Evolutionary conservation across 805 yeast species (phyloP).

Genomic region (Zygoascus bituminiphila): DNA sequence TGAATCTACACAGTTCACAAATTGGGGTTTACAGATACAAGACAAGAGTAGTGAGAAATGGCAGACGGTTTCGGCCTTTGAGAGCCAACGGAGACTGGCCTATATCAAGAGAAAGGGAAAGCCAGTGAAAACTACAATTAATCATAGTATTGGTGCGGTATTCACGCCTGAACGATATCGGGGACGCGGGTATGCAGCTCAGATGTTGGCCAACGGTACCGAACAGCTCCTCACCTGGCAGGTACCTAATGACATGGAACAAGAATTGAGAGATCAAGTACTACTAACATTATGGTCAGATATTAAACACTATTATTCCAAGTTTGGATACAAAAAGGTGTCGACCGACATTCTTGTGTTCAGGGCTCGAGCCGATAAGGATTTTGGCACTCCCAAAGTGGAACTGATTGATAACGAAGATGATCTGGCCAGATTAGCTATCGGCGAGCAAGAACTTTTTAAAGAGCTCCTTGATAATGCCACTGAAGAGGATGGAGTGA

Average conservation of each 20-base stretch:
- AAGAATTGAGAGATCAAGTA: conserved; percentile 19
- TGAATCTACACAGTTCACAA: conserved; percentile 17
- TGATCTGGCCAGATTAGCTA: conserved; percentile 7
- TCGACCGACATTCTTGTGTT: conserved; percentile 11
- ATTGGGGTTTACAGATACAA: conserved; percentile 23
- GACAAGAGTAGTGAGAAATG: conserved; percentile 25
- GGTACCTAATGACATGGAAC: background rate
- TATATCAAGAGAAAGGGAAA: conserved; percentile 18
- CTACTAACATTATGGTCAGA: conserved; percentile 58
- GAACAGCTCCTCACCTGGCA: conserved; percentile 20
- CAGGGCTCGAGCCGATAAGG: background rate
- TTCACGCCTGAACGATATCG: conserved; percentile 43
- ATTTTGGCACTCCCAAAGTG: background rate
- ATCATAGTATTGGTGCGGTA: conserved; percentile 46
- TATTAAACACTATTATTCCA: conserved; percentile 56
- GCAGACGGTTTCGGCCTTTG: conserved; percentile 36
- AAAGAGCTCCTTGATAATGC: conserved; percentile 3
- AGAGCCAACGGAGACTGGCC: conserved; percentile 33
- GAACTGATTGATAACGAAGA: background rate
- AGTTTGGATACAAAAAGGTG: conserved; percentile 40
- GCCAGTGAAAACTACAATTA: conserved; percentile 14
- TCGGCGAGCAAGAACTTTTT: conserved; percentile 8
- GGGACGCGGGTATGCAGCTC: conserved; percentile 47
- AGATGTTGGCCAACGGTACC: conserved; percentile 33
- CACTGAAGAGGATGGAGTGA: conserved; percentile 18